Base-by-base conservation (phyloP, 352 stramenopile species). In the Phytophthora pluvialis region DNA sequence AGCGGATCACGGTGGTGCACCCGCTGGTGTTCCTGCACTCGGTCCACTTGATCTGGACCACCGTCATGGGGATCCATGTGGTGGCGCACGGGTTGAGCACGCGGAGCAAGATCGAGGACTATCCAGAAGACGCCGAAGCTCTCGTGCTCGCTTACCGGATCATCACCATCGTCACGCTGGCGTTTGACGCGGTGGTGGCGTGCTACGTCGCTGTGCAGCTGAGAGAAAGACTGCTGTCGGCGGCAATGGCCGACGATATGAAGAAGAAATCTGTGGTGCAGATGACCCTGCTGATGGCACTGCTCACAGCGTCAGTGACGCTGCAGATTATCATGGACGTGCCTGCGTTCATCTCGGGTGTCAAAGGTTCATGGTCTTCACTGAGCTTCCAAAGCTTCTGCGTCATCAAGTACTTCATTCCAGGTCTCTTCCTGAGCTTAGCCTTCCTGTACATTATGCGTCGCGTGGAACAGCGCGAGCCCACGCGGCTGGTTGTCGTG, bases 401-500 rank as follows among this genome's bases (percentile, higher is more conserved):
- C 21, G 25, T 86, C 9, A 46, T 89, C 64, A 82, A 84, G 74
- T 91, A 77, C 56, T 80, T 86, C 32, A 56, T 81, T 6, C 75
- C 83, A 6, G 77, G 64, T 0, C 36, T 89, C 12, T 62, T 86
- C n/a, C 52, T 91, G 38, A 91, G 78, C 35, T 29, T 74, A 9
- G 67, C 67, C 4, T 91, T 91, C 67, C 64, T 91, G 29, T 91
- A 90, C 57, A 89, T 89, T 60, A 91, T 91, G 83, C 76, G 83
- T 0, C 78, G 83, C 12, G 79, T 91, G 13, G 78, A 91, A 59
- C 78, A 88, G 67, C 78, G 75, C 10, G 78, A 87, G 18, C 77
- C 78, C 10, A 73, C 75, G 29, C 64, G 80, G 28, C 71, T 85
- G 36, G 64, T 89, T 18, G 69, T 88, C n/a, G 54, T 83, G 53